These are phyloP conservation scores for Priceomyces haplophilus DNA, from an alignment of 805 yeast species.

Conservation along the genomic window DNA sequence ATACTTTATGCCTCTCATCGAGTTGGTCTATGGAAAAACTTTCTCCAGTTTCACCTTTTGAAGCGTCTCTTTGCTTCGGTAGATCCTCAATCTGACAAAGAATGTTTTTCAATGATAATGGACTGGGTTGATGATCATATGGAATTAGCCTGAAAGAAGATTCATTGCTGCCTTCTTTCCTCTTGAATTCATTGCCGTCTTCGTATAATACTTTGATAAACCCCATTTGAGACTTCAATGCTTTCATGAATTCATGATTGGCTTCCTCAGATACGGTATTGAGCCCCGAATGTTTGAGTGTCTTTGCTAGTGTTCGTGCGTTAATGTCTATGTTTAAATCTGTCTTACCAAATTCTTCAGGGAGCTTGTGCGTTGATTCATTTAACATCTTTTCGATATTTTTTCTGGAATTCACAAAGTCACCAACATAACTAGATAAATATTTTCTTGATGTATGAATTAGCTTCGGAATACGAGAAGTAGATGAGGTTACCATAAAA, in stretches of 20 bases:
- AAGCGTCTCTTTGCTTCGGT: conserved; percentile 10
- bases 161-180: conserved; percentile 16
- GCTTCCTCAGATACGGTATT: conserved; percentile 18
- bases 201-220: conserved; percentile 33
- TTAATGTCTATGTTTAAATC: conserved; percentile 12
- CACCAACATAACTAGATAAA: background rate
- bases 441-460: background rate
- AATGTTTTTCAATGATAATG: conserved; percentile 20
- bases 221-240: conserved; percentile 35
- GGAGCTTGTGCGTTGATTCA: conserved; percentile 18
- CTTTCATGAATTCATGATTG: conserved; percentile 18
- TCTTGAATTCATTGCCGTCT: conserved; percentile 8
- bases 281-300: conserved; percentile 35
- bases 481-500: too few species aligned
- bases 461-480: too few species aligned
- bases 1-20: conserved; percentile 8
- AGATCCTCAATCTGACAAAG: conserved; percentile 14
- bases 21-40: conserved; percentile 14
- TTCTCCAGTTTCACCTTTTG: conserved; percentile 22
- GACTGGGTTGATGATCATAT: conserved; percentile 28
- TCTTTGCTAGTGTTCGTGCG: conserved; percentile 19
- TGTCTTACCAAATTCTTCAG: conserved; percentile 11
- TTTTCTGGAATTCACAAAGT: background rate
- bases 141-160: conserved; percentile 32
- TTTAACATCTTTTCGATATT: conserved; percentile 9